phyloP scores from a whole-genome alignment of 108 stramenopile species.

The Discostella pseudostelligera region DNA sequence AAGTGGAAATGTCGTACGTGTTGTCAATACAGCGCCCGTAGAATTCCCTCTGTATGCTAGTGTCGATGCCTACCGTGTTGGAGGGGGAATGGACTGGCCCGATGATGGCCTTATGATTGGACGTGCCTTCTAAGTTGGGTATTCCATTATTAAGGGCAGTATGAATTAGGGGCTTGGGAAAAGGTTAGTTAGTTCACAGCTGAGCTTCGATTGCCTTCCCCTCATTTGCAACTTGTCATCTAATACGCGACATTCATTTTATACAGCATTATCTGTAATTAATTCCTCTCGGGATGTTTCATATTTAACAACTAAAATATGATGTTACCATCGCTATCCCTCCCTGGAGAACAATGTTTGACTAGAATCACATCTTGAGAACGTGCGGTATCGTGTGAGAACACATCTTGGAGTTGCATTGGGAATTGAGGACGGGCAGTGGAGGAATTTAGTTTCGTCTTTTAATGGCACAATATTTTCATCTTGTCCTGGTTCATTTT shows the following conservation, averaged over 20 bases:
- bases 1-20: slow-evolving; percentile 73
- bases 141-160: not conserved
- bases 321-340: slow-evolving; percentile 10
- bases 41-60: slow-evolving; percentile 79
- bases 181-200: not conserved
- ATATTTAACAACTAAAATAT: slow-evolving; percentile 11
- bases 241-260: not conserved
- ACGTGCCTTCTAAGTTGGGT: slow-evolving; percentile 35
- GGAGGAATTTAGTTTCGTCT: too few relatives aligned
- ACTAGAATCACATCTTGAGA: slow-evolving; percentile 5
- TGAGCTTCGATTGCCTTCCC: not conserved
- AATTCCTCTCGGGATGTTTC: slow-evolving; percentile 4
- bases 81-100: slow-evolving; percentile 43
- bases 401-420: too few relatives aligned
- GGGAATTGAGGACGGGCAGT: too few relatives aligned
- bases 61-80: slow-evolving; percentile 71
- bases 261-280: slow-evolving; percentile 7
- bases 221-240: not conserved
- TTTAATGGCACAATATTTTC: too few relatives aligned
- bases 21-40: slow-evolving; percentile 78
- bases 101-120: slow-evolving; percentile 52
- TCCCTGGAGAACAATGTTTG: slow-evolving; percentile 6
- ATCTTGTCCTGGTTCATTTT: too few relatives aligned
- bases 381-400: too few relatives aligned
- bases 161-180: not conserved